A percentile compares a stretch with the other conserved stretches of the same genome.
Evolutionary conservation across 192 early-diverging fungal genomes (phyloP).

Genomic region (Backusella liffmaniae): DNA sequence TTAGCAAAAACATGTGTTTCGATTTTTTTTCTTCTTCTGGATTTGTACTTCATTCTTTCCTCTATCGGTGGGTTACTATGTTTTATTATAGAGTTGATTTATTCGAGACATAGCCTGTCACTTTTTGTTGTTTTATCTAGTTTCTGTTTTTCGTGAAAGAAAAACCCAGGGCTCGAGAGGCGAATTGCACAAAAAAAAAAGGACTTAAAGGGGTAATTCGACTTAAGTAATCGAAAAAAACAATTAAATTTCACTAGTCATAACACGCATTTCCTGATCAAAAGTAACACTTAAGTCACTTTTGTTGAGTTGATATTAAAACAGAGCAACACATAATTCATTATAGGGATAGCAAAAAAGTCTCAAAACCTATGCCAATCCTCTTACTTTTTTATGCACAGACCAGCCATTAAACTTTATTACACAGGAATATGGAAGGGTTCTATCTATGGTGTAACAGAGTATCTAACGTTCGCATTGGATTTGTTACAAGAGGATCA

Average conservation of each 20-base stretch:
- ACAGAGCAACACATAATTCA: not conserved
- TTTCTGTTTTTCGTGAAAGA: not conserved
- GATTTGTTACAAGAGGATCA: not conserved
- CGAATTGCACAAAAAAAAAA: not conserved
- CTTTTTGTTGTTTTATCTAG: not conserved
- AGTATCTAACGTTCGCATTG: not conserved
- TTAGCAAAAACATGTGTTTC: not conserved
- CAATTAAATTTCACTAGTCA: not conserved
- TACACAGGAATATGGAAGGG: not conserved
- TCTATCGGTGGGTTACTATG: not conserved
- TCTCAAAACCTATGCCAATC: not conserved
- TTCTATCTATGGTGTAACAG: not conserved
- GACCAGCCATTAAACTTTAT: not conserved
- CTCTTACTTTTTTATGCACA: not conserved
- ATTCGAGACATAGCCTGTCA: not conserved
- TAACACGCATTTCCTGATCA: not conserved
- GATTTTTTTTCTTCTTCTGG: too few relatives aligned
- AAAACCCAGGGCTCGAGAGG: not conserved
- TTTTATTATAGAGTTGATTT: not conserved
- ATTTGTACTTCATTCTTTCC: too few relatives aligned
- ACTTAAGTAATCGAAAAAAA: not conserved
- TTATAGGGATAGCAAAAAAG: not conserved
- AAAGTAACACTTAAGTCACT: not conserved
- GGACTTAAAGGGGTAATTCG: not conserved
- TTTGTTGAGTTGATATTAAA: not conserved